These are phyloP conservation scores for Acrodontium crateriforme DNA, from an alignment of 2,329 filamentous ascomycete genomes.

Conservation along the genomic window DNA sequence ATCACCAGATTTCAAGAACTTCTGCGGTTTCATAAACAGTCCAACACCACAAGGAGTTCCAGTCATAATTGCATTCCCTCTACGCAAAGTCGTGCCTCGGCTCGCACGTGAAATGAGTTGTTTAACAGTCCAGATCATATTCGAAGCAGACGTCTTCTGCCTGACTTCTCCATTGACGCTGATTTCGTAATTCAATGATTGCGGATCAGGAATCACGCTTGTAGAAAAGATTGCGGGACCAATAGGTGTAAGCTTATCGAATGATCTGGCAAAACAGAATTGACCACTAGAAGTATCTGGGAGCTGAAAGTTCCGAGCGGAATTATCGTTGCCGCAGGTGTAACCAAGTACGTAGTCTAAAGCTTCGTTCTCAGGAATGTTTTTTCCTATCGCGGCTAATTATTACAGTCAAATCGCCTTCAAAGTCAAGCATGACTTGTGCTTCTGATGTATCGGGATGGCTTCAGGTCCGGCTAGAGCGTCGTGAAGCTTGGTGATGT, in stretches of 20 bases:
- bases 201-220: neutral
- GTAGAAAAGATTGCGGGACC: constrained; percentile 36
- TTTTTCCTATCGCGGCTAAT: too few relatives aligned
- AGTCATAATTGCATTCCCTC: constrained; percentile 33
- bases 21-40: constrained; percentile 19
- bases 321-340: constrained; percentile 42
- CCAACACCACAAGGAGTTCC: constrained; percentile 27
- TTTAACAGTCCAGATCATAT: constrained; percentile 20
- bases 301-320: constrained; percentile 38
- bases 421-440: too few relatives aligned
- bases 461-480: too few relatives aligned
- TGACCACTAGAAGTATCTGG: constrained; percentile 38
- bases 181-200: constrained; percentile 17
- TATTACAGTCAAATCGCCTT: too few relatives aligned
- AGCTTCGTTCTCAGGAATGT: too few relatives aligned
- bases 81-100: constrained; percentile 23
- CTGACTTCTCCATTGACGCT: constrained; percentile 35
- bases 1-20: constrained; percentile 12
- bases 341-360: constrained; percentile 41
- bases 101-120: constrained; percentile 16
- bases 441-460: too few relatives aligned
- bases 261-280: constrained; percentile 44
- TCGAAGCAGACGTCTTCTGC: constrained; percentile 23
- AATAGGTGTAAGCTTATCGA: constrained; percentile 42
- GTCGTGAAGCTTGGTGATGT: too few relatives aligned